Percentiles rank a stretch among this genome's conserved stretches.
These are phyloP conservation scores for Podaxis rugospora DNA, from an alignment of 768 basidiomycete genomes.

Conservation along the genomic window DNA sequence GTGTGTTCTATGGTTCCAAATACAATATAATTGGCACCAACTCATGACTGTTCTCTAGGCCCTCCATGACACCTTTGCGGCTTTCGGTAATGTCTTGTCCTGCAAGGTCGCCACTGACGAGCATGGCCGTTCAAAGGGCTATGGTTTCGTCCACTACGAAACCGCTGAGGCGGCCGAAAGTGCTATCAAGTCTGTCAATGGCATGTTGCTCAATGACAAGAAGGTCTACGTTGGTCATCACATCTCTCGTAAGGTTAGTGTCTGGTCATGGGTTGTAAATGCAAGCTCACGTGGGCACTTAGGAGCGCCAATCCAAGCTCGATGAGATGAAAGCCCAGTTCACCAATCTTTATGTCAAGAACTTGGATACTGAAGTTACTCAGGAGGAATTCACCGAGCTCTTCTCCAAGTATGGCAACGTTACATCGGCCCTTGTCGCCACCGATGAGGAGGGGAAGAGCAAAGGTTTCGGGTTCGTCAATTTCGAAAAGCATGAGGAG, in stretches of 20 bases:
- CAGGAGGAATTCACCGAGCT: slow-evolving; percentile 84
- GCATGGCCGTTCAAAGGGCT: slow-evolving; percentile 92
- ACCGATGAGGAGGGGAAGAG: slow-evolving; percentile 85
- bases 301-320: slow-evolving; percentile 97
- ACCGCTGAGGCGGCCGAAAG: slow-evolving; percentile 93
- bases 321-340: slow-evolving; percentile 97
- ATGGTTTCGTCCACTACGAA: slow-evolving; percentile 99
- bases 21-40: neutral
- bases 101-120: slow-evolving; percentile 99
- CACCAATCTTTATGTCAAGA: slow-evolving; percentile 99
- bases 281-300: neutral
- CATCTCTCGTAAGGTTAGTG: slow-evolving; percentile 85
- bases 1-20: slow-evolving; percentile 27
- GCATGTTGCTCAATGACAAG: slow-evolving; percentile 99
- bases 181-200: slow-evolving; percentile 98
- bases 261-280: neutral
- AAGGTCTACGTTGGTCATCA: slow-evolving; percentile 99
- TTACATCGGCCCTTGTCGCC: slow-evolving; percentile 87
- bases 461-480: slow-evolving; percentile 99
- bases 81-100: slow-evolving; percentile 96
- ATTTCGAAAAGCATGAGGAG: slow-evolving; percentile 90
- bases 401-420: slow-evolving; percentile 71
- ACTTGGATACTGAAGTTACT: slow-evolving; percentile 79
- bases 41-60: slow-evolving; percentile 48
- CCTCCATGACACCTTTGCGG: slow-evolving; percentile 98